Base-by-base conservation (phyloP, 2,329 filamentous ascomycete genomes). In the Exophiala aquamarina region DNA sequence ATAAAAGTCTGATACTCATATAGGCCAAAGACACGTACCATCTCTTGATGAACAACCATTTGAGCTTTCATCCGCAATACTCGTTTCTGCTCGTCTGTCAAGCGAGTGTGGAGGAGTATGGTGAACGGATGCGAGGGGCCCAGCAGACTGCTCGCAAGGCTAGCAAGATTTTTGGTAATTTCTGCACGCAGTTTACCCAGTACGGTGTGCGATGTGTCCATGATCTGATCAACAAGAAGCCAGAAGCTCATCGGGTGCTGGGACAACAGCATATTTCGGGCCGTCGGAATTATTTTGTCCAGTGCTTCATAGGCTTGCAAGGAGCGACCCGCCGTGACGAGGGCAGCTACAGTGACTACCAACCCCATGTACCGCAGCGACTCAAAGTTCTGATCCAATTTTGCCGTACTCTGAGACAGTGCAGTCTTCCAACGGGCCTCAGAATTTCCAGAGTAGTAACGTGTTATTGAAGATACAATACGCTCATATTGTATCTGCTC, bases 201-300 rank as follows among this genome's bases (percentile, higher is more conserved):
- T 18, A 46, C 37, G 3, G 36, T 42, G 8, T 31, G 32, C 4
- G 48, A 46, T 13, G 48, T 32, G 14, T 50, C 43, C 37, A 47
- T 45, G 15, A 29, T 35, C 18, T 37, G 33, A 19, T 46, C 48
- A n/a, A 26, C 34, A 20, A 50, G 14, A 11, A 34, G 37, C 20
- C 26, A 41, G 33, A 38, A 50, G 7, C 42, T 14, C 26, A 41
- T 39, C 0, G 48, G 48, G 14, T 50, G 48, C 15, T 50, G 37
- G 14, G 41, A 20, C 2, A 50, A 26, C 17, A 50, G 28, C 19
- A 47, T 14, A 21, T 21, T 13, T 26, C 32, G 28, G 13, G 44
- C 39, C 4, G 46, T 17, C 31, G 42, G 31, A 7, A 37, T 19
- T 10, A 31, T 37, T n/a, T 15, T 19, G 8, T 43, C 26, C 26